A percentile compares a stretch with the other conserved stretches of the same genome.
Conservation (phyloP, 768 basidiomycete species). For the Kwoniella sp. region DNA sequence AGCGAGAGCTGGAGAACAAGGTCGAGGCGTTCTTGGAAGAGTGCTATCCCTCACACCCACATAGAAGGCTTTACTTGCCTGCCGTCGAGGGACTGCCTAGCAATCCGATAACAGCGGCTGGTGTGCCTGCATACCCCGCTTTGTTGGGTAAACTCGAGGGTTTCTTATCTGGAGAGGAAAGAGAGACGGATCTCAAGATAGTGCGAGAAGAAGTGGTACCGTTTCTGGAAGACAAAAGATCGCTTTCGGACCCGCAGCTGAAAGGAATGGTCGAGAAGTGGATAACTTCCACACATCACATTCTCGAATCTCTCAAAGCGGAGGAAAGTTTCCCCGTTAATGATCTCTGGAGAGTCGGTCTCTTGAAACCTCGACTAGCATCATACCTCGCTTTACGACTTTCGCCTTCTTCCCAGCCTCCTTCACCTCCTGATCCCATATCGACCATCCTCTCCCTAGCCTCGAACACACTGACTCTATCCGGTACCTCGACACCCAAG, state of each 20-base stretch:
- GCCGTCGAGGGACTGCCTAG: constrained; percentile 31
- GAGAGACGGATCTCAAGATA: constrained; percentile 10
- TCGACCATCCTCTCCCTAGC: constrained; percentile 32
- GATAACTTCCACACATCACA: constrained; percentile 13
- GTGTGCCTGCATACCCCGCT: constrained; percentile 36
- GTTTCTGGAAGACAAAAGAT: constrained; percentile 30
- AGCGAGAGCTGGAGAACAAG: constrained; percentile 32
- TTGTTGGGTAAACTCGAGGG: constrained; percentile 40
- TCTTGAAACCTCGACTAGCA: constrained; percentile 29
- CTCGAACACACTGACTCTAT: constrained; percentile 16
- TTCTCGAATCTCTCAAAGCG: constrained; percentile 32
- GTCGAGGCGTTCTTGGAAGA: constrained; percentile 44
- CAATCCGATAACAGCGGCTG: constrained; percentile 29
- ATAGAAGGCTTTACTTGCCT: constrained; percentile 42
- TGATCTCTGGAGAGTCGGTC: constrained; percentile 44
- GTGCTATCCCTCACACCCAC: constrained; percentile 40
- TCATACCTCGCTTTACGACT: constrained; percentile 26
- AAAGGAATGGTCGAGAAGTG: constrained; percentile 19
- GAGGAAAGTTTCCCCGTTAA: constrained; percentile 46
- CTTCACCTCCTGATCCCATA: constrained; percentile 25
- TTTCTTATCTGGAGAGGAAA: constrained; percentile 21
- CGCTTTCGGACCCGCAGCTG: constrained; percentile 12
- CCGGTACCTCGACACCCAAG: constrained; percentile 32
- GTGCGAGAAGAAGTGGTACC: constrained; percentile 32
- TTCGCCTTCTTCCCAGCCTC: constrained; percentile 12